phyloP scores from a whole-genome alignment of 2,329 filamentous ascomycete genomes.

The Cylindrodendrum hubeiense region DNA sequence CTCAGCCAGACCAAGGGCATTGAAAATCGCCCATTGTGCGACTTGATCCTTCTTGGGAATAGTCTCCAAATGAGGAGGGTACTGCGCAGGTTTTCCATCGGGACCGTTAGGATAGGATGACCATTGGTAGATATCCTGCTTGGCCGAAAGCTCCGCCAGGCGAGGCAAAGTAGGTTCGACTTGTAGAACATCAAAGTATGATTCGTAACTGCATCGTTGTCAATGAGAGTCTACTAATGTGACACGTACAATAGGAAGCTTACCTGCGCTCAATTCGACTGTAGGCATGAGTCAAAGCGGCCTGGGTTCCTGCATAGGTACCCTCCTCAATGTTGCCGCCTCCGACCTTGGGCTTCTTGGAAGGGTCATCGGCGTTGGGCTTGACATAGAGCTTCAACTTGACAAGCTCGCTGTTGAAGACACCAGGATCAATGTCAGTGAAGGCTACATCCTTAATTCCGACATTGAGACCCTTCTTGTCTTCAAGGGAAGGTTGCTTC shows the following conservation, averaged over 20 bases:
- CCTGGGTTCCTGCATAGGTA: slow-evolving; percentile 50
- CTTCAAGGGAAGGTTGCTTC: slow-evolving; percentile 42
- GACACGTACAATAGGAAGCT: not conserved
- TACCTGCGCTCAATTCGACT: slow-evolving; percentile 51
- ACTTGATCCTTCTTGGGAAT: slow-evolving; percentile 45
- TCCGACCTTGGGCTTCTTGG: slow-evolving; percentile 35
- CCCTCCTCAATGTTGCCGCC: slow-evolving; percentile 47
- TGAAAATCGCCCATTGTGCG: slow-evolving; percentile 47
- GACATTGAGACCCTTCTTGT: slow-evolving; percentile 40
- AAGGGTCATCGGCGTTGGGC: slow-evolving; percentile 39
- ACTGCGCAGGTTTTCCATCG: slow-evolving; percentile 44
- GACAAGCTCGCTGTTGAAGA: slow-evolving; percentile 49
- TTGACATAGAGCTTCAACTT: slow-evolving; percentile 45
- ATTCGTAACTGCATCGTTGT: slow-evolving; percentile 43
- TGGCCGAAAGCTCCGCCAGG: slow-evolving; percentile 44
- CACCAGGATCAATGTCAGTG: slow-evolving; percentile 50
- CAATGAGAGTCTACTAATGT: not conserved
- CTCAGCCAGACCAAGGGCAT: slow-evolving; percentile 46
- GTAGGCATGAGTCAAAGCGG: slow-evolving; percentile 51
- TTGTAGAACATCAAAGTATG: slow-evolving; percentile 50
- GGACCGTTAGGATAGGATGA: slow-evolving; percentile 37
- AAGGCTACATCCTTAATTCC: slow-evolving; percentile 44
- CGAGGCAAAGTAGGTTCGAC: slow-evolving; percentile 50
- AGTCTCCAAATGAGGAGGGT: slow-evolving; percentile 48
- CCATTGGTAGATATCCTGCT: slow-evolving; percentile 48